Percentiles rank a stretch among this genome's conserved stretches.
These are phyloP conservation scores for Solanum neorickii DNA, from an alignment of 257 asterid species.

Conservation along the genomic window DNA sequence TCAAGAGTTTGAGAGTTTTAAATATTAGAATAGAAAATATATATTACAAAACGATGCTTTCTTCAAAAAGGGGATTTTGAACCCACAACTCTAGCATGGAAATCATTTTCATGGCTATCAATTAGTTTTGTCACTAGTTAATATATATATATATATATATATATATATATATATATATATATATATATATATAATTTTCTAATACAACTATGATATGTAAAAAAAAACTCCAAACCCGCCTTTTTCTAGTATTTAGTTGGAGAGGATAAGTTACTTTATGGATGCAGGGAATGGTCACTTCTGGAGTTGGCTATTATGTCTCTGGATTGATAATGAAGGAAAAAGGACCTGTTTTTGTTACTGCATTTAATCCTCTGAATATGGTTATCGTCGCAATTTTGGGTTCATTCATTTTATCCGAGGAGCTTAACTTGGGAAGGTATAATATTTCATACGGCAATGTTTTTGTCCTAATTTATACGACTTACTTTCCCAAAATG, in stretches of 20 bases:
- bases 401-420: conserved; percentile 39
- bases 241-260: not conserved
- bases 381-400: conserved; percentile 46
- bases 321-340: conserved; percentile 36
- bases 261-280: not conserved
- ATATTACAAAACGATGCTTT: not conserved
- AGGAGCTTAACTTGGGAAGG: conserved; percentile 45
- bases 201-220: not conserved
- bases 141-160: too few relatives aligned
- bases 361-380: conserved; percentile 39
- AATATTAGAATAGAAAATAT: not conserved
- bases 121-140: not conserved
- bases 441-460: not conserved
- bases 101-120: not conserved
- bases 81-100: not conserved
- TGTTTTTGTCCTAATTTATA: not conserved
- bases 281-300: conserved; percentile 34
- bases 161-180: too few relatives aligned
- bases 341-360: conserved; percentile 47
- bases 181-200: too few relatives aligned
- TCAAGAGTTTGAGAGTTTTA: not conserved
- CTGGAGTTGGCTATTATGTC: conserved; percentile 33
- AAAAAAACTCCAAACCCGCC: not conserved
- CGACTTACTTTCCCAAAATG: not conserved
- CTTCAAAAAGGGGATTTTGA: not conserved